Evolutionary conservation across 2,329 filamentous ascomycete genomes (phyloP), one percentile per base, ranked within the genome.

Genomic region (Saccharata proteae): DNA sequence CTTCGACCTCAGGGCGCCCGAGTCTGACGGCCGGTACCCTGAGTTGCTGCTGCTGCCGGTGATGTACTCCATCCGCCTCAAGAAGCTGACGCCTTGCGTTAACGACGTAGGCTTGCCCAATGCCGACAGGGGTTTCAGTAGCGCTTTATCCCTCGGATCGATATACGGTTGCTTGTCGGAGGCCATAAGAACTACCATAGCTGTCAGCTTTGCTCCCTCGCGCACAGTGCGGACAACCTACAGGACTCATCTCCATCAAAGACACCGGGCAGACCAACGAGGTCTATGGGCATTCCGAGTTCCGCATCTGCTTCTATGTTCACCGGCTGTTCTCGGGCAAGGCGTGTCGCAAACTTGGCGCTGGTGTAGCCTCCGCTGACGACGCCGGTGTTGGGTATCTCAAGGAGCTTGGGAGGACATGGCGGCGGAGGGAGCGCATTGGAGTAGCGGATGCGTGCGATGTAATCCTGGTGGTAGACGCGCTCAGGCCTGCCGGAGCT

Each of bases 241-340:
- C 86, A 84, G 60, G 80, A 80, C 64, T 96, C 88, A 54, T 96
- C 85, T 36, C 86, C 88, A 48, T 96, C 78, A 49, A 96, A 94
- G 35, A 96, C 77, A 17, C 86, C 85, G 5, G 88, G 88, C 62
- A 96, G 83, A 48, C 90, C 90, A 36, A 96, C 80, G 44, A 98
- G 62, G 54, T 96, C 88, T 51, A 98, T 75, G 37, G 86, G 85
- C 90, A 98, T 96, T 36, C 90, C 90, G 45, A 96, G 71, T 64
- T 98, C 90, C 6, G 86, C 90, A 71, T 98, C 90, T 17, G 85
- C 85, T 59, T 98, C 90, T 39, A 98, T 90, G 51, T 94, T 96
- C 29, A 93, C 67, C 31, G 88, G 82, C 62, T 96, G 90, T 49
- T 93, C 85, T 49, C 88, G 71, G 12, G 82, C 84, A 44, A 98